A percentile compares a stretch with the other conserved stretches of the same genome.
phyloP scores from a whole-genome alignment of 2,329 filamentous ascomycete species.

The Diplodia mutila region DNA sequence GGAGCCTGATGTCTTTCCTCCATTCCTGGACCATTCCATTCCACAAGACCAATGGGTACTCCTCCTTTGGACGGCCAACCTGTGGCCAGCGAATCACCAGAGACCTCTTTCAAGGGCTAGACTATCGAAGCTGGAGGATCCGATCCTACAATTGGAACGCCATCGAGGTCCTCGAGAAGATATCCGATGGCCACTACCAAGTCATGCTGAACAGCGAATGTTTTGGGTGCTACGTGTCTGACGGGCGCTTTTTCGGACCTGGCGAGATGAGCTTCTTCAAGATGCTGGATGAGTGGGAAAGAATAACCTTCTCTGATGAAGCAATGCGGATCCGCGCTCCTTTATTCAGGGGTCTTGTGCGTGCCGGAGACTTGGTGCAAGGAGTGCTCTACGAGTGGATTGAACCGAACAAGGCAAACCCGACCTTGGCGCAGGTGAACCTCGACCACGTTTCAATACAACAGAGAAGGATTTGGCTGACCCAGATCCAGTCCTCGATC shows the following conservation, averaged over 20 bases:
- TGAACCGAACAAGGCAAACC: slow-evolving; percentile 6
- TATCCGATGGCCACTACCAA: slow-evolving; percentile 2
- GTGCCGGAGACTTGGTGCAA: not conserved
- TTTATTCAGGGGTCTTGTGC: not conserved
- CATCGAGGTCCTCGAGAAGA: slow-evolving; percentile 12
- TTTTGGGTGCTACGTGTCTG: slow-evolving; percentile 5
- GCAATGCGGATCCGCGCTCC: slow-evolving; percentile 2
- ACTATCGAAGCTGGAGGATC: slow-evolving; percentile 8
- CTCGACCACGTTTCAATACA: not conserved
- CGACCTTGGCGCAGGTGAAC: slow-evolving; percentile 13
- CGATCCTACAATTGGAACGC: slow-evolving; percentile 12
- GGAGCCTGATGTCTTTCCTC: slow-evolving; percentile 14
- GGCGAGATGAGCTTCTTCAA: slow-evolving; percentile 1
- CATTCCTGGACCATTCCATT: slow-evolving; percentile 2
- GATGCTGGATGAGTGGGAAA: slow-evolving; percentile 11
- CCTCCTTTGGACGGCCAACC: slow-evolving; percentile 6
- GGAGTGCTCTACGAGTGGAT: slow-evolving; percentile 16
- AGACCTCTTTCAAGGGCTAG: slow-evolving; percentile 6
- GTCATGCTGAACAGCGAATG: slow-evolving; percentile 1
- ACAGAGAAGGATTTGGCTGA: not conserved
- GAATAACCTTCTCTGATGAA: not conserved
- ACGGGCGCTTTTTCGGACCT: not conserved
- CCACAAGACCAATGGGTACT: not conserved
- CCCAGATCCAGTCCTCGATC: slow-evolving; percentile 10
- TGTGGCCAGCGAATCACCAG: not conserved